Evolutionary conservation across 2,329 filamentous ascomycete genomes (phyloP).

Genomic region (Neodidymelliopsis sp.): DNA sequence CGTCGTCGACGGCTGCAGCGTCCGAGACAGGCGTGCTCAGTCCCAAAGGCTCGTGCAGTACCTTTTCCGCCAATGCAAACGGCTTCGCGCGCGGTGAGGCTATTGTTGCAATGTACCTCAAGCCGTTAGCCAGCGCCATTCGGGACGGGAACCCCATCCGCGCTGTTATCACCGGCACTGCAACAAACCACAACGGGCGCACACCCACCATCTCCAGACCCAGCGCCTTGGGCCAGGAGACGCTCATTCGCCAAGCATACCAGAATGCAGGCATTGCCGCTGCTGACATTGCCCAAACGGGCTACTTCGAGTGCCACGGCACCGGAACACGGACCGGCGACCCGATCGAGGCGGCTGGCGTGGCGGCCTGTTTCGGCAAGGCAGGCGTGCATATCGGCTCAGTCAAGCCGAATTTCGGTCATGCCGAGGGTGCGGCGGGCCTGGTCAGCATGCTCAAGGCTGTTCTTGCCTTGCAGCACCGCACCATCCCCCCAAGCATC

Average conservation of each 20-base stretch:
- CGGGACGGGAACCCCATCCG: slow-evolving; percentile 60
- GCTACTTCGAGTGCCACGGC: slow-evolving; percentile 47
- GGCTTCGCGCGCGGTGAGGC: slow-evolving; percentile 36
- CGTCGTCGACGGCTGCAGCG: slow-evolving; percentile 3
- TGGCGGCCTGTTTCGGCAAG: slow-evolving; percentile 14
- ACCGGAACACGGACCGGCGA: slow-evolving; percentile 61
- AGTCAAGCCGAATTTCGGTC: slow-evolving; percentile 49
- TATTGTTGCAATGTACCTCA: slow-evolving; percentile 49
- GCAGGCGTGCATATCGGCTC: slow-evolving; percentile 18
- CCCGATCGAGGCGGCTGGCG: slow-evolving; percentile 27
- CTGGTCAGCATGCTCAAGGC: slow-evolving; percentile 46
- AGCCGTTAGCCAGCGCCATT: slow-evolving; percentile 63
- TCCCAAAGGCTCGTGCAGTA: slow-evolving; percentile 16
- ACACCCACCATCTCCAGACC: slow-evolving; percentile 61
- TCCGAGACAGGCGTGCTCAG: slow-evolving; percentile 23
- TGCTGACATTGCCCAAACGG: slow-evolving; percentile 21
- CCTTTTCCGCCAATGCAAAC: slow-evolving; percentile 29
- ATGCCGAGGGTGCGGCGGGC: slow-evolving; percentile 50
- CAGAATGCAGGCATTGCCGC: slow-evolving; percentile 3
- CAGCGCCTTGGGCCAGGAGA: slow-evolving; percentile 57
- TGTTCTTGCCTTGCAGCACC: slow-evolving; percentile 48
- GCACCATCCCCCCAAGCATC: slow-evolving; percentile 36
- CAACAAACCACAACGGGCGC: slow-evolving; percentile 57
- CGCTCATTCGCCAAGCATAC: slow-evolving; percentile 45
- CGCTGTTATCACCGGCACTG: slow-evolving; percentile 27